Evolutionary conservation across 2,329 filamentous ascomycete genomes (phyloP).

Genomic region (Pseudocercospora fijiensis): DNA sequence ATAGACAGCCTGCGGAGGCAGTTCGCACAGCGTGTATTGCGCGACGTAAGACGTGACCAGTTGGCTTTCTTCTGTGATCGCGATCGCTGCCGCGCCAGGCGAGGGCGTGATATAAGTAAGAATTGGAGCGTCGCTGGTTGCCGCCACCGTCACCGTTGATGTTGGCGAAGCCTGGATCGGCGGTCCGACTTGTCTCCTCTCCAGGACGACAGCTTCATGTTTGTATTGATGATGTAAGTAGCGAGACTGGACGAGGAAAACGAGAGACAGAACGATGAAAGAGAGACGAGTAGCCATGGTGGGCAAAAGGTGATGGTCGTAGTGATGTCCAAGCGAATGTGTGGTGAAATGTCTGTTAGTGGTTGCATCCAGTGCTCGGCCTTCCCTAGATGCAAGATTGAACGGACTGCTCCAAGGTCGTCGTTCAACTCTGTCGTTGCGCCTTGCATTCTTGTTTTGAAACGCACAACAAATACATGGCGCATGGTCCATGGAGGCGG

Average conservation of each 20-base stretch:
- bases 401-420: neutral
- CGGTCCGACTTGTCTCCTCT: slow-evolving; percentile 29
- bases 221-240: slow-evolving; percentile 30
- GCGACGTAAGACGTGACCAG: slow-evolving; percentile 46
- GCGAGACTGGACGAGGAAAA: slow-evolving; percentile 26
- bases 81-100: slow-evolving; percentile 43
- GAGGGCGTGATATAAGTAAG: slow-evolving; percentile 45
- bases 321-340: slow-evolving; percentile 12
- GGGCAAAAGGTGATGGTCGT: slow-evolving; percentile 5
- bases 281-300: slow-evolving; percentile 28
- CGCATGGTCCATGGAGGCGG: slow-evolving; percentile 21
- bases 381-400: slow-evolving; percentile 7
- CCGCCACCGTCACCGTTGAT: slow-evolving; percentile 10
- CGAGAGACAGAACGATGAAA: slow-evolving; percentile 20
- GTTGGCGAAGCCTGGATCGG: slow-evolving; percentile 22
- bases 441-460: slow-evolving; percentile 31
- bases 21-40: slow-evolving; percentile 45
- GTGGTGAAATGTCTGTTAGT: slow-evolving; percentile 15
- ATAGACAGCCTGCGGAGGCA: slow-evolving; percentile 40
- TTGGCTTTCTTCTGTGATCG: slow-evolving; percentile 46
- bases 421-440: slow-evolving; percentile 8
- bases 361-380: slow-evolving; percentile 24
- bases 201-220: slow-evolving; percentile 35
- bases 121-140: slow-evolving; percentile 29
- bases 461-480: slow-evolving; percentile 36